These are phyloP conservation scores for Jatropha podagrica DNA, from an alignment of 441 rosid genomes.

Conservation along the genomic window DNA sequence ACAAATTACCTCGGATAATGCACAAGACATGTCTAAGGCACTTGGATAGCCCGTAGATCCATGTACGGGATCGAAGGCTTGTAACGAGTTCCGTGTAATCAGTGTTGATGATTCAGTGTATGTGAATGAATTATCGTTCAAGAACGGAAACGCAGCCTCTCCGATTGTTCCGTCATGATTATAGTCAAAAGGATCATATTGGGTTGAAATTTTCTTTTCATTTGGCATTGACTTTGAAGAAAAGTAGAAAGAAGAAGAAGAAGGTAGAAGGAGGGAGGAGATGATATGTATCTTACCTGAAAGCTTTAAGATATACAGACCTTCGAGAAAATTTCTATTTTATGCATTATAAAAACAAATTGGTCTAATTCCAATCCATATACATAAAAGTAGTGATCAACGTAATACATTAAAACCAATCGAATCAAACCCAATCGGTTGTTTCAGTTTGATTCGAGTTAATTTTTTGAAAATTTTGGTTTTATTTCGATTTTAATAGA, in stretches of 20 bases:
- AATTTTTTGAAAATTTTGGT: too few species aligned
- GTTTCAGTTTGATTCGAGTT: too few species aligned
- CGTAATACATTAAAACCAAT: too few species aligned
- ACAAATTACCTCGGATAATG: slow-evolving; percentile 53
- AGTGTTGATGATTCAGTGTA: neutral
- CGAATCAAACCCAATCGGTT: too few species aligned
- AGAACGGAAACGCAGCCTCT: neutral
- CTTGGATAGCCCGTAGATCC: slow-evolving; percentile 17
- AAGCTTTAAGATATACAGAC: too few species aligned
- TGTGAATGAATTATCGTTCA: neutral
- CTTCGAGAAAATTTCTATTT: too few species aligned
- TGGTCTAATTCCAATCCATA: too few species aligned
- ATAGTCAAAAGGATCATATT: neutral
- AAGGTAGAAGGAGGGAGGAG: neutral
- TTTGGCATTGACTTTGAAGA: neutral
- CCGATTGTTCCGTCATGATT: neutral
- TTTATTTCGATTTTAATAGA: too few species aligned
- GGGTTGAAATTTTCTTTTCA: neutral
- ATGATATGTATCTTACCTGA: neutral
- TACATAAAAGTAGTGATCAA: too few species aligned
- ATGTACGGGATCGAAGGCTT: neutral
- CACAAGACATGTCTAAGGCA: slow-evolving; percentile 56
- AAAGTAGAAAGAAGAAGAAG: neutral
- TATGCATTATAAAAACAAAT: too few species aligned
- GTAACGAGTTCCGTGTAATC: neutral